Evolutionary conservation across 805 yeast genomes (phyloP), one percentile per base, ranked within the genome.

Genomic region (Yamadazyma tumulicola): DNA sequence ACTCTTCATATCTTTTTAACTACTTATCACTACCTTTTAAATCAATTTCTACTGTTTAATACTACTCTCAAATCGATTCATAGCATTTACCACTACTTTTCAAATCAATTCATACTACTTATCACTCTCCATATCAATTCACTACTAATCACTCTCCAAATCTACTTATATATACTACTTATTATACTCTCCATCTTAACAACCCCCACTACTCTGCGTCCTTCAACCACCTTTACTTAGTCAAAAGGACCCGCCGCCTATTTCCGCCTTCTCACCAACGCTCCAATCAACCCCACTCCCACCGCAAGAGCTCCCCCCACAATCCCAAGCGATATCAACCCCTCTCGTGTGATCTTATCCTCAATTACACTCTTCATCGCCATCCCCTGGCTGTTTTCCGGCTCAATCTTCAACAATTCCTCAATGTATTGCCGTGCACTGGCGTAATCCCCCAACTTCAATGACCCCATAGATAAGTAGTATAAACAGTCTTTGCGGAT

Each of bases 401-500:
- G 96, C 58, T 94, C 98, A 44, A 80, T 79, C 29, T 69, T 67
- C 26, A 85, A 66, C 44, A 93, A 61, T 1, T 84, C 75, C 39
- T 89, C 96, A 4, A 86, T 77, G 56, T 91, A 93, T 45, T 91
- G 67, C 48, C 93, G 77, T 3, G 97, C 87, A 53, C 86, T 85
- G 24, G 82, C 64, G 53, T 81, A 88, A 52, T 93, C 96, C 8
- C 95, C 94, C 5, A 87, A 66, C 57, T 91, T 91, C 59, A 73
- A 89, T 34, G 93, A 81, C 0, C 97, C 97, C 31, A 93, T 67
- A 4, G 95, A 75, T 40, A 93, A 64, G 57, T 93, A 93, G 54
- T 87, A 93, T 22, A 93, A 68, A 38, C 94, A 81, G 56, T 93
- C 98, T 38, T 96, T 70, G 49, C 97, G 75, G 60, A 96, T 74